Percentiles rank a stretch among this genome's conserved stretches.
Conservation (phyloP, 768 basidiomycete species). For the Daedalea quercina region DNA sequence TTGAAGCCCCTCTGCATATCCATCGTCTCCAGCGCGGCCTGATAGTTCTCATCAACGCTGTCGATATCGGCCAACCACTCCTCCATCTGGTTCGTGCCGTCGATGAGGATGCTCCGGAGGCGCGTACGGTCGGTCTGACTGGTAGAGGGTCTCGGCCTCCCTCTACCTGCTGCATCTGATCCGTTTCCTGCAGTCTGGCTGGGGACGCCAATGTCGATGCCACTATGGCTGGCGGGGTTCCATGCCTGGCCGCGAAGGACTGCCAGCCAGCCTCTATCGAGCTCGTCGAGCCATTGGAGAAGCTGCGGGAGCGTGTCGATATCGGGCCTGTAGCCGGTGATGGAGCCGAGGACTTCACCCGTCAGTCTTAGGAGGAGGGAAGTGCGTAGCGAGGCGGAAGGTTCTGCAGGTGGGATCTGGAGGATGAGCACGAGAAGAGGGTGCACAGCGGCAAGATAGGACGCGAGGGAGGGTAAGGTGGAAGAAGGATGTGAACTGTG, state of each 20-base stretch:
- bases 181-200: slow-evolving; percentile 24
- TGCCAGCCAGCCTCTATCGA: slow-evolving; percentile 69
- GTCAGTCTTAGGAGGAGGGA: slow-evolving; percentile 68
- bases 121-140: slow-evolving; percentile 70
- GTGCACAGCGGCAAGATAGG: slow-evolving; percentile 54
- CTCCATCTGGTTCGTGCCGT: slow-evolving; percentile 53
- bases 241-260: slow-evolving; percentile 61
- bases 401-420: slow-evolving; percentile 69
- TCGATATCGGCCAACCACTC: slow-evolving; percentile 49
- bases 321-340: slow-evolving; percentile 53
- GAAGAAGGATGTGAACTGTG: slow-evolving; percentile 41
- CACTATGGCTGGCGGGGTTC: slow-evolving; percentile 44
- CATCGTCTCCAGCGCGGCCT: slow-evolving; percentile 37
- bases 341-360: slow-evolving; percentile 52
- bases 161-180: slow-evolving; percentile 12
- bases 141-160: slow-evolving; percentile 37
- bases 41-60: slow-evolving; percentile 20
- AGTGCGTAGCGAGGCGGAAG: slow-evolving; percentile 60
- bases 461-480: slow-evolving; percentile 46
- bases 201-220: slow-evolving; percentile 36
- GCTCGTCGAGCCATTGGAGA: slow-evolving; percentile 62
- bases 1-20: slow-evolving; percentile 60
- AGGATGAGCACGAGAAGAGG: slow-evolving; percentile 55
- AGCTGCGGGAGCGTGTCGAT: slow-evolving; percentile 41
- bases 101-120: slow-evolving; percentile 58